Evolutionary conservation across 371 early-diverging fungal species (phyloP), one percentile per base, ranked within the genome.

Genomic region (Catenaria anguillulae): DNA sequence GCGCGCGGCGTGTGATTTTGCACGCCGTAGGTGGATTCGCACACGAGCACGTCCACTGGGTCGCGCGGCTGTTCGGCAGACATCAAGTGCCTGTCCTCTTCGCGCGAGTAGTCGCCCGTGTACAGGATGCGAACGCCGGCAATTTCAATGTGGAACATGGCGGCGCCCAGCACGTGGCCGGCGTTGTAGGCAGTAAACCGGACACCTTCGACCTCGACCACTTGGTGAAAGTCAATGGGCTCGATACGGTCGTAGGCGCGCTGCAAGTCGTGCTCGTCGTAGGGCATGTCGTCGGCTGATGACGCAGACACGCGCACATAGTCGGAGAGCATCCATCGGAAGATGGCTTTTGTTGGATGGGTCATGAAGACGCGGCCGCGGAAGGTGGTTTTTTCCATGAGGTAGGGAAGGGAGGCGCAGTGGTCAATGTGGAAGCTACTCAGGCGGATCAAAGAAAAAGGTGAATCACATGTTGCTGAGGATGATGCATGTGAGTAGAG

Each of bases 321-420:
- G 78, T 99, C 99, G 35, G 90, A 86, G 31, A 99, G 73, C 45
- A 99, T 76, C 98, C 98, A 99, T 65, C 89, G 88, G 77, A 93
- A 97, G 65, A 99, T 98, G 35, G 98, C 97, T 70, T 96, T 93
- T 26, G 99, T 99, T 10, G 99, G 99, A 76, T 99, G 98, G 12
- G 99, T 99, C 99, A 99, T 99, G 70, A 91, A 99, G 0, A 98
- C 93, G 59, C 95, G 88, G n/a, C 99, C 99, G 64, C 86, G 84
- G 74, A 99, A 99, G 0, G 84, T 80, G 33, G 99, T 99, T 88
- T 89, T 91, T 73, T 99, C 97, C 77, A 97, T 90, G 62, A 99
- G 84, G 70, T 97, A 99, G 48, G 99, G 99, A 2, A 99, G 84
- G 4, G 94, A 91, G 23, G 97, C 99, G n/a, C 98, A 97, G 73